phyloP scores from a whole-genome alignment of 2,329 filamentous ascomycete species.

The Didymella sp. region DNA sequence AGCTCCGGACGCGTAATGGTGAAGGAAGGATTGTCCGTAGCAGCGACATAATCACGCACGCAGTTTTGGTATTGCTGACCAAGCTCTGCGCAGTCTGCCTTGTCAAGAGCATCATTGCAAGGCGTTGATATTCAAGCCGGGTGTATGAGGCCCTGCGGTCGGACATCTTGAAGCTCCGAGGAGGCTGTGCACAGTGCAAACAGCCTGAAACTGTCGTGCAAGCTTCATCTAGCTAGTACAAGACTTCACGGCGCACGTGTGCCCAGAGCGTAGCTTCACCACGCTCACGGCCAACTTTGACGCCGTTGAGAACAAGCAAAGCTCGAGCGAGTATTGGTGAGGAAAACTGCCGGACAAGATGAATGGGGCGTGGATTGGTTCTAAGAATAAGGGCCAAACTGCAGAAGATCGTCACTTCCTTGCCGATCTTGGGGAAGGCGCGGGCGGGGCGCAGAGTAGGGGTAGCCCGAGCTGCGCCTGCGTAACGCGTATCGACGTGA shows the following conservation, averaged over 20 bases:
- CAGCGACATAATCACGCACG: conserved; percentile 1
- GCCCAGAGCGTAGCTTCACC: background rate
- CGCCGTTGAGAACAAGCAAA: background rate
- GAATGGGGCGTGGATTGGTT: background rate
- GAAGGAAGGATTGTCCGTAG: background rate
- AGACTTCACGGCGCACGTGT: conserved; percentile 5
- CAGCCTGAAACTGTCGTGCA: conserved; percentile 14
- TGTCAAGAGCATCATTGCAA: background rate
- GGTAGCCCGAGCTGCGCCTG: conserved; percentile 14
- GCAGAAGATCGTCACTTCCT: background rate
- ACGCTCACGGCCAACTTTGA: background rate
- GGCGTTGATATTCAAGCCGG: conserved; percentile 1
- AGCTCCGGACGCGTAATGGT: conserved; percentile 17
- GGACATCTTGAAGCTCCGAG: background rate
- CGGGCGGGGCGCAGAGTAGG: conserved; percentile 15
- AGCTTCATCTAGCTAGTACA: conserved; percentile 16
- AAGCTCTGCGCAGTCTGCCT: conserved; percentile 11
- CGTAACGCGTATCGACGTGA: conserved; percentile 19
- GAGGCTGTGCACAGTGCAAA: conserved; percentile 15
- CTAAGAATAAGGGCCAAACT: conserved; percentile 18
- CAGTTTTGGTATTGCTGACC: conserved; percentile 6
- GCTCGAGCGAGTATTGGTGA: background rate
- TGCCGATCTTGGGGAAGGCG: conserved; percentile 11
- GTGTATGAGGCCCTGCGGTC: conserved; percentile 4
- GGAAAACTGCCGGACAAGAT: background rate